Conservation (phyloP, 2,329 filamentous ascomycete genomes). For the Sphaerulina vaccinii region DNA sequence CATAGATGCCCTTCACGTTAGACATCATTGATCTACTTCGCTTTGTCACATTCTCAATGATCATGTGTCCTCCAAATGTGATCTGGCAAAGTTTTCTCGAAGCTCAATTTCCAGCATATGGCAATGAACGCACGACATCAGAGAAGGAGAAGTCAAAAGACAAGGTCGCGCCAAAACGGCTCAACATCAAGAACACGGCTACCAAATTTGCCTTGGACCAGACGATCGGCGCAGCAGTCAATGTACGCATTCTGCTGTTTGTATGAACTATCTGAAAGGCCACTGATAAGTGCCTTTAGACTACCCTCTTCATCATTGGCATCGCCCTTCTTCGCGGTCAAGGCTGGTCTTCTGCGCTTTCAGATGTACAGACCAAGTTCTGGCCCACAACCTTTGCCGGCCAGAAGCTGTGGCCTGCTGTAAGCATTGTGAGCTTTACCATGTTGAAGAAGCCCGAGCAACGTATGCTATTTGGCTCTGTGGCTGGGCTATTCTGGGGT, state of each 20-base stretch:
- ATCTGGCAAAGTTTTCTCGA: slow-evolving; percentile 83
- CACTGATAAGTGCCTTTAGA: slow-evolving; percentile 39
- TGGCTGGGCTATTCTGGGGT: slow-evolving; percentile 72
- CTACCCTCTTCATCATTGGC: slow-evolving; percentile 60
- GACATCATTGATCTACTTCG: slow-evolving; percentile 69
- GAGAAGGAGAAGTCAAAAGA: slow-evolving; percentile 33
- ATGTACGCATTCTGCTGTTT: slow-evolving; percentile 36
- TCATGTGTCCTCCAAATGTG: slow-evolving; percentile 80
- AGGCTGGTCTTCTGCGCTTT: slow-evolving; percentile 16
- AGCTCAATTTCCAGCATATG: slow-evolving; percentile 66
- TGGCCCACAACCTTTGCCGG: slow-evolving; percentile 64
- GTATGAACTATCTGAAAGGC: not conserved
- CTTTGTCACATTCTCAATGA: slow-evolving; percentile 70
- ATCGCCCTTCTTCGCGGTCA: slow-evolving; percentile 56
- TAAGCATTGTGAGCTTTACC: slow-evolving; percentile 69
- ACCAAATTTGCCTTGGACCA: slow-evolving; percentile 70
- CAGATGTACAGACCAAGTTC: slow-evolving; percentile 30
- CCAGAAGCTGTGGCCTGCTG: slow-evolving; percentile 69
- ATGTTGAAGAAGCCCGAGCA: slow-evolving; percentile 66
- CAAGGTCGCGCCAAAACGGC: slow-evolving; percentile 26
- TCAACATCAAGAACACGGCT: slow-evolving; percentile 62
- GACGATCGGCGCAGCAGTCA: slow-evolving; percentile 62
- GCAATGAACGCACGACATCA: slow-evolving; percentile 33
- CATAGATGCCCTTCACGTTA: slow-evolving; percentile 49
- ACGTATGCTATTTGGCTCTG: slow-evolving; percentile 67